A percentile compares a stretch with the other conserved stretches of the same genome.
Evolutionary conservation across 1,139 yeast genomes (phyloP).

Genomic region (Suhomyces atakaporum): DNA sequence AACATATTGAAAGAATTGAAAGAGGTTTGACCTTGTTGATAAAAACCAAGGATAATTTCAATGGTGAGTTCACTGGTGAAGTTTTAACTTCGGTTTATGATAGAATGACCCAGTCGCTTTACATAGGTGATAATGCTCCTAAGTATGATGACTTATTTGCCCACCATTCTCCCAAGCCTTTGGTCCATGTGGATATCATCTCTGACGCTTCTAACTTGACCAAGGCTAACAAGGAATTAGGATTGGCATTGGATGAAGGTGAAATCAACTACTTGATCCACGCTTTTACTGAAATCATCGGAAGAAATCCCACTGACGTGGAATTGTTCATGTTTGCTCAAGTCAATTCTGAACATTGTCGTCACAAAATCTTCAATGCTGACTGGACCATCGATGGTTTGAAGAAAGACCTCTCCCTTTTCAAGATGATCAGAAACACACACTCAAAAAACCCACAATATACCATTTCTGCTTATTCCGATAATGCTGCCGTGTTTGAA

Average conservation of each 20-base stretch:
- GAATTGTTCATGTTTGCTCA: slow-evolving; percentile 99
- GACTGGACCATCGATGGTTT: slow-evolving; percentile 95
- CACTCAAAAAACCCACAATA: slow-evolving; percentile 76
- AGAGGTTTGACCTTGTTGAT: slow-evolving; percentile 81
- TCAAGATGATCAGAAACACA: slow-evolving; percentile 95
- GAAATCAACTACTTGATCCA: slow-evolving; percentile 85
- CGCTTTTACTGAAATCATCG: slow-evolving; percentile 72
- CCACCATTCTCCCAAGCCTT: slow-evolving; percentile 81
- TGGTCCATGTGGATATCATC: slow-evolving; percentile 69
- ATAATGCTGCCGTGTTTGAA: slow-evolving; percentile 97
- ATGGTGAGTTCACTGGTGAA: slow-evolving; percentile 44
- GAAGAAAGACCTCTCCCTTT: slow-evolving; percentile 70
- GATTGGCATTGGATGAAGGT: slow-evolving; percentile 89
- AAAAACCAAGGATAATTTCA: slow-evolving; percentile 61
- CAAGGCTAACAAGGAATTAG: slow-evolving; percentile 79
- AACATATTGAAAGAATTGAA: slow-evolving; percentile 78
- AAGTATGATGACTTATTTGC: slow-evolving; percentile 69
- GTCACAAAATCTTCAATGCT: slow-evolving; percentile 98
- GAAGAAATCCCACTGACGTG: slow-evolving; percentile 96
- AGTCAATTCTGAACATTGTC: slow-evolving; percentile 98
- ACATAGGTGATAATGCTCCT: slow-evolving; percentile 57
- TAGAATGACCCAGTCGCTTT: slow-evolving; percentile 88
- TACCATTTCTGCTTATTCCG: slow-evolving; percentile 94
- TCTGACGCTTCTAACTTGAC: slow-evolving; percentile 63
- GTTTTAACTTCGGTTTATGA: slow-evolving; percentile 78